phyloP scores from a whole-genome alignment of 768 basidiomycete species.

The Tylopilus intermedius region DNA sequence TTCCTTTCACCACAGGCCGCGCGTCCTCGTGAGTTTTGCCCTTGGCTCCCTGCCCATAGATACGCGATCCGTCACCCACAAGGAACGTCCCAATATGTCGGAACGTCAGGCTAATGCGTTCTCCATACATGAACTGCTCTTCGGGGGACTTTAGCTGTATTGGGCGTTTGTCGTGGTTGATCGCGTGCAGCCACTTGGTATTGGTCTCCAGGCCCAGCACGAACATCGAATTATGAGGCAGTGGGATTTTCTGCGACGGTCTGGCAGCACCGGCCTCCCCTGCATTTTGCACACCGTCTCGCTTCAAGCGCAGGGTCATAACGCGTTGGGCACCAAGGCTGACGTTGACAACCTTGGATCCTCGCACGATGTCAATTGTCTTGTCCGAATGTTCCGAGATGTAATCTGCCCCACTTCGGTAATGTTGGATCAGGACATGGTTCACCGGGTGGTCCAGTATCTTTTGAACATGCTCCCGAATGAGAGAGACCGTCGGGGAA shows the following conservation, averaged over 20 bases:
- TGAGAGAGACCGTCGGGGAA: constrained; percentile 61
- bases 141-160: constrained; percentile 44
- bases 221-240: constrained; percentile 82
- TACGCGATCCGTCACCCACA: constrained; percentile 42
- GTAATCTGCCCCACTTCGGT: constrained; percentile 73
- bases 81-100: constrained; percentile 75
- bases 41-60: constrained; percentile 72
- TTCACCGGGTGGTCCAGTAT: constrained; percentile 65
- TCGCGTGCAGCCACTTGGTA: constrained; percentile 68
- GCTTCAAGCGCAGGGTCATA: constrained; percentile 72
- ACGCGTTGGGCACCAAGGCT: constrained; percentile 72
- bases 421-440: constrained; percentile 79
- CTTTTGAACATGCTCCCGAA: constrained; percentile 59
- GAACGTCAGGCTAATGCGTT: constrained; percentile 77
- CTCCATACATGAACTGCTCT: constrained; percentile 55
- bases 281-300: constrained; percentile 33
- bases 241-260: constrained; percentile 56
- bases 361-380: constrained; percentile 73
- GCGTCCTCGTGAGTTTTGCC: constrained; percentile 56
- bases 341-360: constrained; percentile 75
- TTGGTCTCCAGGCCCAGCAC: constrained; percentile 74
- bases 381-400: constrained; percentile 88
- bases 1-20: constrained; percentile 49
- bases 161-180: constrained; percentile 71
- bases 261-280: constrained; percentile 29